A percentile compares a stretch with the other conserved stretches of the same genome.
phyloP scores from a whole-genome alignment of 495 filamentous ascomycete genomes.

The Aspergillus heteromorphus region DNA sequence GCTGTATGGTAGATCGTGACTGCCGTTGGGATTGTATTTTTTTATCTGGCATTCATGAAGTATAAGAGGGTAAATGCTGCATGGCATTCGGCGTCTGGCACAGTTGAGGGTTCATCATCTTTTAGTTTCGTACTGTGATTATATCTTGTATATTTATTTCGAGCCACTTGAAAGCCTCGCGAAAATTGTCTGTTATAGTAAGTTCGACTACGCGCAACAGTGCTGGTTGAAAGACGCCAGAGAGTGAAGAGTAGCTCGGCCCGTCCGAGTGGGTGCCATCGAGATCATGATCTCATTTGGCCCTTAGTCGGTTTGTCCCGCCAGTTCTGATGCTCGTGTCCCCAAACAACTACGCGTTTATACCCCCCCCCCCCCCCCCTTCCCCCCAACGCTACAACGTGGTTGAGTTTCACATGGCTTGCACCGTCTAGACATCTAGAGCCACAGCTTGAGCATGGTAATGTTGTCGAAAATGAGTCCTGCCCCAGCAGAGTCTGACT shows the following conservation, averaged over 20 bases:
- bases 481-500: neutral
- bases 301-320: neutral
- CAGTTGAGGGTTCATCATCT: constrained; percentile 16
- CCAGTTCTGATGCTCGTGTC: neutral
- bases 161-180: neutral
- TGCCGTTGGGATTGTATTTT: neutral
- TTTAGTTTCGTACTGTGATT: neutral
- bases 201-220: neutral
- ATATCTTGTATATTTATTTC: neutral
- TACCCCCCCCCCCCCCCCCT: too few relatives aligned
- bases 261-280: neutral
- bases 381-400: neutral
- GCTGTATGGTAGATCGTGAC: neutral
- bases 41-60: constrained; percentile 17
- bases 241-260: neutral
- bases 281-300: constrained; percentile 1
- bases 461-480: neutral
- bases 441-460: neutral
- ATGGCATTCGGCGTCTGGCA: constrained; percentile 42
- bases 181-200: neutral
- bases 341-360: neutral
- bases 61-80: constrained; percentile 32
- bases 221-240: neutral
- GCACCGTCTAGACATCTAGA: neutral
- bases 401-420: neutral